These are phyloP conservation scores for Acanthamoeba castellanii DNA, from an alignment of 208 protist genomes.

Conservation along the genomic window DNA sequence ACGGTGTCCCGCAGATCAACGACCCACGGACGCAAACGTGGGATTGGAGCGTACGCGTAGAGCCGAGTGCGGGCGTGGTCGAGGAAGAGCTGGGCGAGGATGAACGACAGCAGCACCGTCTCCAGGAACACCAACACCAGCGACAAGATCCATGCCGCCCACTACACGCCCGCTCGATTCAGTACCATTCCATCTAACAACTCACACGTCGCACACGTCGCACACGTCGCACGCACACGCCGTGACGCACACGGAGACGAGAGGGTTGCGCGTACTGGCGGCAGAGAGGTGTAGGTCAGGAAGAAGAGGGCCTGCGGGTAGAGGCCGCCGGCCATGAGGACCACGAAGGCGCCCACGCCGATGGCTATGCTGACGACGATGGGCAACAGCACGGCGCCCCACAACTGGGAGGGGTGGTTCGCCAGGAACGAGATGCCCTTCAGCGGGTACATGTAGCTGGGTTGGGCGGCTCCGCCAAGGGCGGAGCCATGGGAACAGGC, in stretches of 20 bases:
- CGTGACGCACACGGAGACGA: not conserved
- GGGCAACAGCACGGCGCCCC: not conserved
- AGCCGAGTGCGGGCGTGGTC: not conserved
- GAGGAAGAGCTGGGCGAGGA: not conserved
- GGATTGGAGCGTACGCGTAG: not conserved
- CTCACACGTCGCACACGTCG: no score
- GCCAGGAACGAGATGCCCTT: not conserved
- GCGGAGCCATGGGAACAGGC: no score
- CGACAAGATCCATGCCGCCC: conserved; percentile 2
- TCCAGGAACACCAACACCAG: not conserved
- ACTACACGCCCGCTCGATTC: not conserved
- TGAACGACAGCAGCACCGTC: not conserved
- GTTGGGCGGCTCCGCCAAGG: not conserved
- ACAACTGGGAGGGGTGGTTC: not conserved
- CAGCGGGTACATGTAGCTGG: not conserved
- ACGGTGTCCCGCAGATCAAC: no score
- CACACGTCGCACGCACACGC: not conserved
- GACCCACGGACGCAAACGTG: no score
- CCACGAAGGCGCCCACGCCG: not conserved
- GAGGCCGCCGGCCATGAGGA: not conserved
- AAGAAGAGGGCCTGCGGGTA: conserved; percentile 24
- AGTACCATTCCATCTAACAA: no score
- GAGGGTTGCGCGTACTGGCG: not conserved
- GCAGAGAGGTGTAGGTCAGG: not conserved
- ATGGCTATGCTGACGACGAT: conserved; percentile 8